Percentiles rank a stretch among this genome's conserved stretches.
Evolutionary conservation across 2,329 filamentous ascomycete species (phyloP).

Genomic region (Diaporthe sp.): DNA sequence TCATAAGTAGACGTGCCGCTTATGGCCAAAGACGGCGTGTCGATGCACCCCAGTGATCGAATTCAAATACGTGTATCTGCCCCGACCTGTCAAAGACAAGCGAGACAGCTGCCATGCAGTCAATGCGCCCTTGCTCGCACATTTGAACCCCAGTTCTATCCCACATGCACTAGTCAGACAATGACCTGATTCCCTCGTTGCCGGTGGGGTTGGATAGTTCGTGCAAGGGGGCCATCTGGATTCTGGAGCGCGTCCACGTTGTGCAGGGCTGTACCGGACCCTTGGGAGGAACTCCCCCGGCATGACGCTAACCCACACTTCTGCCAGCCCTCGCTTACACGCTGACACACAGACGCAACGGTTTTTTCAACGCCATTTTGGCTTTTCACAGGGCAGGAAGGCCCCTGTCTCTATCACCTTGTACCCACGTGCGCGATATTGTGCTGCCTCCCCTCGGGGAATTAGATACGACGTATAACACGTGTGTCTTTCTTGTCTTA

Average conservation of each 20-base stretch:
- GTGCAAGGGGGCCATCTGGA: not conserved
- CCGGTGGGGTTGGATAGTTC: not conserved
- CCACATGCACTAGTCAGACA: constrained; percentile 23
- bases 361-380: not conserved
- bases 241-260: no score
- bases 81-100: not conserved
- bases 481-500: not conserved
- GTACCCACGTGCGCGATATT: not conserved
- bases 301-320: not conserved
- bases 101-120: not conserved
- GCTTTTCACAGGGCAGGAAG: not conserved
- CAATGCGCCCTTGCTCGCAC: not conserved
- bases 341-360: not conserved
- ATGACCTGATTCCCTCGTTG: constrained; percentile 10
- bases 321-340: not conserved
- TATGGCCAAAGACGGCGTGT: not conserved
- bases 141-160: not conserved
- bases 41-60: not conserved
- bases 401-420: not conserved
- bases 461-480: not conserved
- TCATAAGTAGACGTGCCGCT: not conserved
- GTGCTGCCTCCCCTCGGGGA: not conserved
- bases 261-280: not conserved
- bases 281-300: not conserved
- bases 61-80: not conserved